Evolutionary conservation across 164 flowering plant species (phyloP).

Genomic region (Dillenia suffruticosa): DNA sequence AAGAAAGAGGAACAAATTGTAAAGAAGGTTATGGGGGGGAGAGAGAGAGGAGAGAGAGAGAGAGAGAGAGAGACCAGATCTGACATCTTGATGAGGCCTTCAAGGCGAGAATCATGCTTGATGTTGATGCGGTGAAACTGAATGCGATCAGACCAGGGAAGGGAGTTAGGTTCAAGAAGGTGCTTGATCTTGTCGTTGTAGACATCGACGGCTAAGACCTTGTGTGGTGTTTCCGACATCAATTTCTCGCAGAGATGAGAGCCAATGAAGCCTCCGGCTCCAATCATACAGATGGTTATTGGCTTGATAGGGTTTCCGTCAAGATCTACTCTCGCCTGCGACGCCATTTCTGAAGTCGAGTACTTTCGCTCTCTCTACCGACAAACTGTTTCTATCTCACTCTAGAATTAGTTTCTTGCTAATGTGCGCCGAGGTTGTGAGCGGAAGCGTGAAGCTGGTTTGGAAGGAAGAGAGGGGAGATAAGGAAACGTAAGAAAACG

Average conservation of each 20-base stretch:
- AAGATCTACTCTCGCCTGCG: slow-evolving; percentile 57
- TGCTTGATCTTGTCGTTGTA: slow-evolving; percentile 85
- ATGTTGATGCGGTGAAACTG: slow-evolving; percentile 94
- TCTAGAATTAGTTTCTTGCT: background rate
- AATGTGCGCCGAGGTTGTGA: background rate
- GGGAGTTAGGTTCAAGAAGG: slow-evolving; percentile 49
- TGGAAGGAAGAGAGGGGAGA: background rate
- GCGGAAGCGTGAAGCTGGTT: background rate
- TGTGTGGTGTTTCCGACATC: slow-evolving; percentile 69
- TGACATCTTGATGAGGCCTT: slow-evolving; percentile 91
- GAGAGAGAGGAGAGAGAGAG: slow-evolving; percentile 15
- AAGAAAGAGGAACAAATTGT: background rate
- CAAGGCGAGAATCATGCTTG: slow-evolving; percentile 93
- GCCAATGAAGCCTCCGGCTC: slow-evolving; percentile 91
- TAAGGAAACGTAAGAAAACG: too few species aligned
- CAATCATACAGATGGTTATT: slow-evolving; percentile 81
- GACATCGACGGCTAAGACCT: slow-evolving; percentile 75
- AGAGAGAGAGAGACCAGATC: slow-evolving; percentile 64
- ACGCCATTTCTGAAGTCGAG: slow-evolving; percentile 16
- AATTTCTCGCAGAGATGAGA: slow-evolving; percentile 91
- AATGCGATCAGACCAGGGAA: slow-evolving; percentile 67
- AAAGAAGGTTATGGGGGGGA: background rate
- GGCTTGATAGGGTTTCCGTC: slow-evolving; percentile 70
- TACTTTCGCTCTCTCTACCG: background rate
- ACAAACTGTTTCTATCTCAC: background rate